Evolutionary conservation across 768 basidiomycete species (phyloP).

Genomic region (Phanerochaete carnosa): DNA sequence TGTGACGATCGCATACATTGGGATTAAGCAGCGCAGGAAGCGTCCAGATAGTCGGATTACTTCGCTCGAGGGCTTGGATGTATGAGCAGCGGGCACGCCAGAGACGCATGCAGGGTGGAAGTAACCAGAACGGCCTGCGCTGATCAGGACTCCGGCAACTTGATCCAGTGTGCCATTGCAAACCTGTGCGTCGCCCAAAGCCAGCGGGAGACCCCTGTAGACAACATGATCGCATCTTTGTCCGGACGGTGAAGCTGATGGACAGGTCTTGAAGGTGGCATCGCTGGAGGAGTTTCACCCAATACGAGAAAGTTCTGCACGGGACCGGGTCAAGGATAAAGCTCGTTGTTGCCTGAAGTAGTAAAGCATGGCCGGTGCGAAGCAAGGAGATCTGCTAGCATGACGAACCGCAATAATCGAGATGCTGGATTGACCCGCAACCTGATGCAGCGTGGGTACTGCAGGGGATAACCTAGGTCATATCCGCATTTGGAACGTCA

Average conservation of each 20-base stretch:
- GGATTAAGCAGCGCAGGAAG: background rate
- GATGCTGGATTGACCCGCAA: background rate
- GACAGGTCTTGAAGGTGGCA: background rate
- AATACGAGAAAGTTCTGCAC: background rate
- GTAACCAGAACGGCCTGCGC: background rate
- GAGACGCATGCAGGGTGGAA: background rate
- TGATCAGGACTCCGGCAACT: constrained; percentile 1
- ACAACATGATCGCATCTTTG: background rate
- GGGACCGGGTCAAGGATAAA: constrained; percentile 8
- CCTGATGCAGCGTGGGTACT: constrained; percentile 4
- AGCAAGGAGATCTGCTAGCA: background rate
- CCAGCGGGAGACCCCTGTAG: background rate
- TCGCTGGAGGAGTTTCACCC: background rate
- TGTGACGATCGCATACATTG: background rate
- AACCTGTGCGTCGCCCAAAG: background rate
- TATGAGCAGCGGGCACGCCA: background rate
- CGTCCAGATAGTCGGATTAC: background rate
- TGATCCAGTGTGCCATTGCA: background rate
- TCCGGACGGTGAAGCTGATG: background rate
- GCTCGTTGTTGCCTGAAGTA: constrained; percentile 6
- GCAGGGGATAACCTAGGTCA: constrained; percentile 6
- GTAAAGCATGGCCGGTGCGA: constrained; percentile 1
- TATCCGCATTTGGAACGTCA: constrained; percentile 4
- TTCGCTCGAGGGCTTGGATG: background rate
- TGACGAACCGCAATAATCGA: background rate